Evolutionary conservation across 2,329 filamentous ascomycete genomes (phyloP).

Genomic region (Pestalotiopsis fici): DNA sequence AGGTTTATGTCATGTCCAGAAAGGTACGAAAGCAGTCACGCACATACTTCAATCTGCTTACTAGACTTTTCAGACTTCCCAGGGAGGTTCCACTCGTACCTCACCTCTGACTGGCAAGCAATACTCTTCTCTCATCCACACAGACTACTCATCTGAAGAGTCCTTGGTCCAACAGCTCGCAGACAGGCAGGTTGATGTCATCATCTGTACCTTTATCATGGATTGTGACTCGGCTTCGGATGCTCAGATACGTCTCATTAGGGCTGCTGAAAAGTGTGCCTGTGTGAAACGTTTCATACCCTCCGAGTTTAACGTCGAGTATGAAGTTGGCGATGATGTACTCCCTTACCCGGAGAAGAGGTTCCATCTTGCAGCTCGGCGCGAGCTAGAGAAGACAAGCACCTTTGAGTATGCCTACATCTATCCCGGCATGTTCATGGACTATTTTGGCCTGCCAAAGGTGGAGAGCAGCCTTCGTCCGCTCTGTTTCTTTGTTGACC

Average conservation of each 20-base stretch:
- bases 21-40: slow-evolving; percentile 17
- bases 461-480: slow-evolving; percentile 24
- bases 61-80: slow-evolving; percentile 10
- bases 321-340: slow-evolving; percentile 31
- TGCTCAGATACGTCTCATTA: slow-evolving; percentile 32
- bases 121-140: slow-evolving; percentile 25
- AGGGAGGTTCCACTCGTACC: slow-evolving; percentile 13
- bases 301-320: slow-evolving; percentile 39
- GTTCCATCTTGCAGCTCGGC: slow-evolving; percentile 26
- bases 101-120: slow-evolving; percentile 20
- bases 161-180: slow-evolving; percentile 19
- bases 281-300: slow-evolving; percentile 35
- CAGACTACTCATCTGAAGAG: slow-evolving; percentile 27
- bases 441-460: slow-evolving; percentile 33
- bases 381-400: slow-evolving; percentile 29
- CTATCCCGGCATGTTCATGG: slow-evolving; percentile 38
- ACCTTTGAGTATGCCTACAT: slow-evolving; percentile 33
- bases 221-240: slow-evolving; percentile 28
- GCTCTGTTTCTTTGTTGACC: slow-evolving; percentile 31
- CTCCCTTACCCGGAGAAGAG: slow-evolving; percentile 34
- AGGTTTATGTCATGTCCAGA: slow-evolving; percentile 27
- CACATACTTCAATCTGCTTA: slow-evolving; percentile 5
- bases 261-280: slow-evolving; percentile 28
- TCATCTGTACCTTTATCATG: slow-evolving; percentile 34
- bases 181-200: slow-evolving; percentile 22